Conservation (phyloP, 2,329 filamentous ascomycete species). For the Colletotrichum falcatum region DNA sequence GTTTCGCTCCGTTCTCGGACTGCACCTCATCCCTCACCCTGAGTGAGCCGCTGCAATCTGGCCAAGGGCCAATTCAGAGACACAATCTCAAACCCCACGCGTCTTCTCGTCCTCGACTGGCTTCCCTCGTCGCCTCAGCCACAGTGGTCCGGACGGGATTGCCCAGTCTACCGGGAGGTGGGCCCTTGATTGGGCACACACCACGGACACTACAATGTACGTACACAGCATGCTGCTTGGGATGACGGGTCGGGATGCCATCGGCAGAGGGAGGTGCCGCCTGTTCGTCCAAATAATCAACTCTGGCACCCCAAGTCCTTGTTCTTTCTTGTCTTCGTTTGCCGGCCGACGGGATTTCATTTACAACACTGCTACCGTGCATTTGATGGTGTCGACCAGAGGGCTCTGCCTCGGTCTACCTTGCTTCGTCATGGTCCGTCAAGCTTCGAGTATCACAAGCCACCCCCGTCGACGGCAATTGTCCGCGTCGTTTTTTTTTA, state of each 20-base stretch:
- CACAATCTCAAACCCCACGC: constrained; percentile 26
- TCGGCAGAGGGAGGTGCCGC: constrained; percentile 17
- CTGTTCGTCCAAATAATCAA: constrained; percentile 32
- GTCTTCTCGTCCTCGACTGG: constrained; percentile 12
- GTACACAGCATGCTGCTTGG: constrained; percentile 6
- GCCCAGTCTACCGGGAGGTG: constrained; percentile 23
- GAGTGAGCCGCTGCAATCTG: constrained; percentile 27
- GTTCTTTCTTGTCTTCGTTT: constrained; percentile 8
- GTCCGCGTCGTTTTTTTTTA: constrained; percentile 38
- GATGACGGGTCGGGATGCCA: background rate
- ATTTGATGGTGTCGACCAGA: constrained; percentile 2
- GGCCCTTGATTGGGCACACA: constrained; percentile 12
- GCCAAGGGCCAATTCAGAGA: constrained; percentile 20
- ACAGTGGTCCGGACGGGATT: constrained; percentile 18
- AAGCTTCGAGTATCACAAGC: constrained; percentile 34
- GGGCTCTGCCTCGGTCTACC: constrained; percentile 14
- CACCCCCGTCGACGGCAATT: constrained; percentile 35
- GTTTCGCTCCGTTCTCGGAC: constrained; percentile 25
- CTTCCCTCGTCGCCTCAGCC: constrained; percentile 8
- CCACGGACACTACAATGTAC: too few species aligned
- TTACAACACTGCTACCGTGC: background rate
- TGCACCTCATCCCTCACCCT: constrained; percentile 12
- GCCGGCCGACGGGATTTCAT: background rate
- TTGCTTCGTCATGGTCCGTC: constrained; percentile 8
- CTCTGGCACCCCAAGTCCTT: background rate